A percentile compares a stretch with the other conserved stretches of the same genome.
phyloP scores from a whole-genome alignment of 1,284 basidiomycete species.

The Ustilago bromivora region DNA sequence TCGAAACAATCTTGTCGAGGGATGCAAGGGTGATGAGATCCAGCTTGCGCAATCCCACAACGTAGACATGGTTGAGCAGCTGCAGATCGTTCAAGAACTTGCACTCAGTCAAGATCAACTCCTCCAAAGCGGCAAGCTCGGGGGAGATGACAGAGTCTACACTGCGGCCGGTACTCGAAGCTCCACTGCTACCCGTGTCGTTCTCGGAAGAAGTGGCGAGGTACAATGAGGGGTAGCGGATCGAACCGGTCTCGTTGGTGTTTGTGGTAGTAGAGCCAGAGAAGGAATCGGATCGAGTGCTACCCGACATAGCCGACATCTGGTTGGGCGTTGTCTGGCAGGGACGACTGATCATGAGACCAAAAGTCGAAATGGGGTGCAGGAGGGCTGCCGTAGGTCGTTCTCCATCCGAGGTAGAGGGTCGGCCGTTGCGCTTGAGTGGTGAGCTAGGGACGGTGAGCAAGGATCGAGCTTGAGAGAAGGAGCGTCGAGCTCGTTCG shows the following conservation, averaged over 20 bases:
- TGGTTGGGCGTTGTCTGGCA: constrained; percentile 23
- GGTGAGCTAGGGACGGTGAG: constrained; percentile 5
- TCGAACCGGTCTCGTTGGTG: constrained; percentile 7
- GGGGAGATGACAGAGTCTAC: constrained; percentile 19
- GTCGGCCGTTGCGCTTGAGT: constrained; percentile 7
- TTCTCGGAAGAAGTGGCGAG: constrained; percentile 17
- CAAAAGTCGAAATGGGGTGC: constrained; percentile 17
- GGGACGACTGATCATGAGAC: constrained; percentile 14
- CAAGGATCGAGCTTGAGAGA: constrained; percentile 21
- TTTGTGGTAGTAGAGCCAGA: constrained; percentile 7
- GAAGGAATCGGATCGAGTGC: constrained; percentile 13
- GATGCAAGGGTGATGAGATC: constrained; percentile 18
- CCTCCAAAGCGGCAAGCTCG: constrained; percentile 26
- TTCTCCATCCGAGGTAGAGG: constrained; percentile 1
- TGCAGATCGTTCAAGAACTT: constrained; percentile 29
- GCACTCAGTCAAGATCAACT: constrained; percentile 28
- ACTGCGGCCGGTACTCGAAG: constrained; percentile 18
- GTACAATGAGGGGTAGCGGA: constrained; percentile 20
- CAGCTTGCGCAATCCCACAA: constrained; percentile 21
- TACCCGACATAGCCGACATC: neutral
- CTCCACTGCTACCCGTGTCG: constrained; percentile 21
- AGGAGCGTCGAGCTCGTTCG: constrained; percentile 18
- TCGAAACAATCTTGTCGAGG: constrained; percentile 22
- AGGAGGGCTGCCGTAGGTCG: constrained; percentile 18
- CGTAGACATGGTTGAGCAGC: constrained; percentile 27